Conservation (phyloP, 805 yeast genomes). For the Clavispora fructus region DNA sequence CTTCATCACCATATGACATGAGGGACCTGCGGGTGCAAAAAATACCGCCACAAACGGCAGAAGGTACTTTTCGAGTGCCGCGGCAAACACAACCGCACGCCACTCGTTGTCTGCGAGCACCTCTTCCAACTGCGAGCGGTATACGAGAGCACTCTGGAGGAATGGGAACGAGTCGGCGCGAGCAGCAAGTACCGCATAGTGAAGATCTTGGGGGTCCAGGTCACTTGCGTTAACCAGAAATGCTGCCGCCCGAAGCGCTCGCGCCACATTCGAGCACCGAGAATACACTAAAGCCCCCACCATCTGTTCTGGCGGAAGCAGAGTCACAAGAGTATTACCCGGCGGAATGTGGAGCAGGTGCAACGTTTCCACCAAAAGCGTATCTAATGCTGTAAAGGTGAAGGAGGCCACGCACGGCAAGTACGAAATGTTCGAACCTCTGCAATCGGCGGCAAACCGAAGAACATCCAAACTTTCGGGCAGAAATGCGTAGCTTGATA, state of each 20-base stretch:
- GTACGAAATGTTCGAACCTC: background rate
- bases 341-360: background rate
- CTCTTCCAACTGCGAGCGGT: constrained; percentile 6
- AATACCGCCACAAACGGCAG: constrained; percentile 11
- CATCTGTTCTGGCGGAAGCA: background rate
- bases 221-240: background rate
- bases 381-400: background rate
- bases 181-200: background rate
- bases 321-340: background rate
- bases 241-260: background rate
- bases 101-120: constrained; percentile 10
- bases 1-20: constrained; percentile 16
- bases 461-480: constrained; percentile 13
- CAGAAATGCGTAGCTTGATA: constrained; percentile 19
- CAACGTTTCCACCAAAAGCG: background rate
- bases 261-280: background rate
- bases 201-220: background rate
- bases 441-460: constrained; percentile 10
- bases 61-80: constrained; percentile 4
- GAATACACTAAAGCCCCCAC: background rate
- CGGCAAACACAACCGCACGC: constrained; percentile 11
- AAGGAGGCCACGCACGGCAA: background rate
- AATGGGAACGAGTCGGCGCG: background rate
- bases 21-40: constrained; percentile 6
- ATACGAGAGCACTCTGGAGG: constrained; percentile 4